phyloP scores from a whole-genome alignment of 1,139 yeast species.

The Pichia sp. region DNA sequence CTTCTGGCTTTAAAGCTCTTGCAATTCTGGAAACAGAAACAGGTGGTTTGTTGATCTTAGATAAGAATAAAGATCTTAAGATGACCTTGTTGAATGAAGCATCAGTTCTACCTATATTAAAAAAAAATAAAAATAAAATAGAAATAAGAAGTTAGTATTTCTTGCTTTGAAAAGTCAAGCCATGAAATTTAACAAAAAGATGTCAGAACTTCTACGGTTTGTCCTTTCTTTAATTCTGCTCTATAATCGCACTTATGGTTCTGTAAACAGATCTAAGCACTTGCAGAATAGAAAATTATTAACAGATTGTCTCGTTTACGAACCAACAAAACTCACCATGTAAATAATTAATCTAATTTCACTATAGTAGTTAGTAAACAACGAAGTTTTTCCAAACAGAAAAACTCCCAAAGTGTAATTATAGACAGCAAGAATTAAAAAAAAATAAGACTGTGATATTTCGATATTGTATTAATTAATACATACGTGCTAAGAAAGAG shows the following conservation, averaged over 20 bases:
- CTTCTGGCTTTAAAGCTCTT: conserved; percentile 69
- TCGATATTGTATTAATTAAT: conserved; percentile 4
- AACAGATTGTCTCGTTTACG: too few species aligned
- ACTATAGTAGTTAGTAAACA: background rate
- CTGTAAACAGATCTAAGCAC: conserved; percentile 17
- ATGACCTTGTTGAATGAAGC: conserved; percentile 97
- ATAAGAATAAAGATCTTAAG: conserved; percentile 90
- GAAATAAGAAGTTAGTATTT: conserved; percentile 23
- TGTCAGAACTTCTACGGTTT: background rate
- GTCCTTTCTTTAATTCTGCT: conserved; percentile 28
- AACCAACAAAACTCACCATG: too few species aligned
- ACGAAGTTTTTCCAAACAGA: background rate
- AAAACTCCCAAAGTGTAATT: conserved; percentile 3
- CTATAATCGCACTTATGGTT: conserved; percentile 28
- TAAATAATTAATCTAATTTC: too few species aligned
- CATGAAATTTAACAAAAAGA: too few species aligned
- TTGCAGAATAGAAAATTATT: conserved; percentile 24
- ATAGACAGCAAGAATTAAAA: conserved; percentile 21
- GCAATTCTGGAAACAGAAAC: conserved; percentile 90
- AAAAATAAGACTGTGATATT: background rate
- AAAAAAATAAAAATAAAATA: conserved; percentile 25
- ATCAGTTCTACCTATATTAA: conserved; percentile 78
- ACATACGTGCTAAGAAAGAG: conserved; percentile 99
- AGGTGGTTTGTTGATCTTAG: conserved; percentile 99
- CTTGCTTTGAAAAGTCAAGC: conserved; percentile 8